phyloP scores from a whole-genome alignment of 257 asterid genomes.

The Solanum gandarillasii region DNA sequence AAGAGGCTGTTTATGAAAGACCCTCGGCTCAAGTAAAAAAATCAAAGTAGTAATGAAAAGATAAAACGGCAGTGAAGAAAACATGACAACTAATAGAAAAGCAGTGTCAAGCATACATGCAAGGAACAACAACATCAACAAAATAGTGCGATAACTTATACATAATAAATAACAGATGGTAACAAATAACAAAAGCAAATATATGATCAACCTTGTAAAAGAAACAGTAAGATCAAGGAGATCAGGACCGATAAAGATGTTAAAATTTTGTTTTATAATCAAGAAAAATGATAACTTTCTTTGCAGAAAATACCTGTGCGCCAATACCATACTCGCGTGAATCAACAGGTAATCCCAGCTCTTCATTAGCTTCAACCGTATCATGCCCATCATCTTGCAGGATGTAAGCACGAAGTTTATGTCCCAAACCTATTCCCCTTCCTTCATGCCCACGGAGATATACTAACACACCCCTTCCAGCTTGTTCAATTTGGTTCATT shows the following conservation, averaged over 20 bases:
- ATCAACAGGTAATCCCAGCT: conserved; percentile 89
- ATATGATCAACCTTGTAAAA: background rate
- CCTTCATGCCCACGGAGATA: conserved; percentile 98
- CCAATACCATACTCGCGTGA: conserved; percentile 97
- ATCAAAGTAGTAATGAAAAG: too few relatives aligned
- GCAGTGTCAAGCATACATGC: too few relatives aligned
- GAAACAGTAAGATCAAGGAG: background rate
- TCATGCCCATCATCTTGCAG: conserved; percentile 87
- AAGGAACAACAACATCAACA: too few relatives aligned
- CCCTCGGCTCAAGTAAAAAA: too few relatives aligned
- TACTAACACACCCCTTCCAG: conserved; percentile 77
- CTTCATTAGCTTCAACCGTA: conserved; percentile 95
- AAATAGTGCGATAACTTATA: too few relatives aligned
- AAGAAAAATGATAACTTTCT: background rate
- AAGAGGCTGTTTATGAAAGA: too few relatives aligned
- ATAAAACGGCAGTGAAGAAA: too few relatives aligned
- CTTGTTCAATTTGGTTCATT: conserved; percentile 91
- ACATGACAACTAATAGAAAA: too few relatives aligned
- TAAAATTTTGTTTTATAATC: background rate
- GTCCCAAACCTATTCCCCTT: conserved; percentile 93
- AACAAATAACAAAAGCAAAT: background rate
- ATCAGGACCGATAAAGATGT: background rate
- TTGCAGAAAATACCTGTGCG: conserved; percentile 61
- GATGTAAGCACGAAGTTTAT: conserved; percentile 88
- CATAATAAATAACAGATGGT: too few relatives aligned